phyloP scores from a whole-genome alignment of 768 basidiomycete genomes.

The Gloeophyllum trabeum region DNA sequence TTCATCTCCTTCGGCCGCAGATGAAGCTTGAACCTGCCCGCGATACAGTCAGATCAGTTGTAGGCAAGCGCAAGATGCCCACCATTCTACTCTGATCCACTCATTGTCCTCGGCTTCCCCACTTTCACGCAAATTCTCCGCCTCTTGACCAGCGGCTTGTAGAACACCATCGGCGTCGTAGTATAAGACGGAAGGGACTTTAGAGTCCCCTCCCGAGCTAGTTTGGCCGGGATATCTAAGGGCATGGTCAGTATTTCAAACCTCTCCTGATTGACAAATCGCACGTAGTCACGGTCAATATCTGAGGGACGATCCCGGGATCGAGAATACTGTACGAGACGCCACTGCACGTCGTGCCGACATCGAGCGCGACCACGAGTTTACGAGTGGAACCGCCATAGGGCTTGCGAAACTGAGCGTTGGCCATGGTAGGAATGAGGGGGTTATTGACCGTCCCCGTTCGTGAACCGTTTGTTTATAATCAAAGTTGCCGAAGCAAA shows the following conservation, averaged over 20 bases:
- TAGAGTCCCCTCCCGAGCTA: background rate
- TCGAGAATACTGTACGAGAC: slow-evolving; percentile 3
- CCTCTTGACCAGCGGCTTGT: background rate
- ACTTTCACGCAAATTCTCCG: background rate
- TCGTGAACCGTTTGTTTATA: too few species aligned
- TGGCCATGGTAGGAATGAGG: too few species aligned
- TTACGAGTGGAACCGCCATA: background rate
- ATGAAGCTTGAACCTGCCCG: background rate
- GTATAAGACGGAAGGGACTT: background rate
- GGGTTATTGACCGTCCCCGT: too few species aligned
- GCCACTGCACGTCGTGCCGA: slow-evolving; percentile 2
- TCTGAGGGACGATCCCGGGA: background rate
- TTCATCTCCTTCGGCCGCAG: background rate
- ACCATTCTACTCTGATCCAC: slow-evolving; percentile 1
- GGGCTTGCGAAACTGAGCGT: too few species aligned
- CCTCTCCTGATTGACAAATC: background rate
- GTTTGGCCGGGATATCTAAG: background rate
- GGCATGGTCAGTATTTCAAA: background rate
- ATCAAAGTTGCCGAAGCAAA: too few species aligned
- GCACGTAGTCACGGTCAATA: background rate
- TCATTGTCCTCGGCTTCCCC: background rate
- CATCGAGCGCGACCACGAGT: slow-evolving; percentile 1
- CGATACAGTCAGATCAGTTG: background rate
- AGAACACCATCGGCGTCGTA: background rate
- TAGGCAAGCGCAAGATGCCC: background rate